Evolutionary conservation across 768 basidiomycete genomes (phyloP).

Genomic region (Holtermanniella nyarrowii): DNA sequence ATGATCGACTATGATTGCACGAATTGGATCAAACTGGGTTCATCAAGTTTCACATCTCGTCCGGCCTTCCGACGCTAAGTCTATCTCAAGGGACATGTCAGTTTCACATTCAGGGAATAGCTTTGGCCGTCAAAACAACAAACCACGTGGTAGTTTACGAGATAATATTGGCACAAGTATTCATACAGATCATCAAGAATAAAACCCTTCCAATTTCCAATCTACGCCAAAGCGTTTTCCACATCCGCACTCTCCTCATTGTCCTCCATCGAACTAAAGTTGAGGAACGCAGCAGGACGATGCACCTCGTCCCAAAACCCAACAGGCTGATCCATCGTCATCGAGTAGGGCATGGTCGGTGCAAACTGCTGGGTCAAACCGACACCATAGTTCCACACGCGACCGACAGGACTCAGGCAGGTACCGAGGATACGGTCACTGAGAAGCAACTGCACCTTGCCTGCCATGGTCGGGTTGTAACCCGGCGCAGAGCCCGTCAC

Average conservation of each 20-base stretch:
- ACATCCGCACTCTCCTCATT: slow-evolving; percentile 92
- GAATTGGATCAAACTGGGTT: too few species aligned
- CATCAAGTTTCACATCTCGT: too few species aligned
- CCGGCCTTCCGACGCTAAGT: too few species aligned
- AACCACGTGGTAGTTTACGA: too few species aligned
- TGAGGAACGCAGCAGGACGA: slow-evolving; percentile 85
- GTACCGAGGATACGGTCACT: slow-evolving; percentile 94
- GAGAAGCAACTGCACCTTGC: slow-evolving; percentile 74
- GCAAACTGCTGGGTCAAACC: slow-evolving; percentile 88
- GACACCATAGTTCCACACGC: slow-evolving; percentile 94
- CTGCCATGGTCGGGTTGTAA: slow-evolving; percentile 98
- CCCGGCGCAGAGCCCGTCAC: slow-evolving; percentile 56
- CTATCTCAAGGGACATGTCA: too few species aligned
- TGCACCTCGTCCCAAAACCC: slow-evolving; percentile 95
- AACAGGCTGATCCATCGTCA: slow-evolving; percentile 83
- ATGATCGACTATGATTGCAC: too few species aligned
- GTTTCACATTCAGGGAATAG: too few species aligned
- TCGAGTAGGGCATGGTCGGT: slow-evolving; percentile 64
- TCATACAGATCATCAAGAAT: too few species aligned
- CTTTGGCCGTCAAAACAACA: too few species aligned
- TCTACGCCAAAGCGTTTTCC: slow-evolving; percentile 80
- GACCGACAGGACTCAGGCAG: slow-evolving; percentile 87
- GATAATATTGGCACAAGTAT: too few species aligned
- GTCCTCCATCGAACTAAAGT: slow-evolving; percentile 83
- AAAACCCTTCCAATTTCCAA: not conserved